Conservation (phyloP, 768 basidiomycete genomes). For the Leccinum incarnatum region DNA sequence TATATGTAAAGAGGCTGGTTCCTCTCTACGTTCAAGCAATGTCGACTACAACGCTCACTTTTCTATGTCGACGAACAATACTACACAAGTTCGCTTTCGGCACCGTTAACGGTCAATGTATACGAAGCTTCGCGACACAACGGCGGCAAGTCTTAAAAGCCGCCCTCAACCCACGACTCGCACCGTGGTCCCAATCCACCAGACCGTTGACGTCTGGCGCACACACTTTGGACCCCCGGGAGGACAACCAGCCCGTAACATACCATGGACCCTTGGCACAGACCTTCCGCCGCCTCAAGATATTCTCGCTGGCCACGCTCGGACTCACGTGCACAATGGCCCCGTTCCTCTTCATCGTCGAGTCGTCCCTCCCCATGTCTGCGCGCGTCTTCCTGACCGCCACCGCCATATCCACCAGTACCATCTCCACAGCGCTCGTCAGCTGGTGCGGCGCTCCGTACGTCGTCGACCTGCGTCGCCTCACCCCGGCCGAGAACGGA, state of each 20-base stretch:
- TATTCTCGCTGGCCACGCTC: slow-evolving; percentile 81
- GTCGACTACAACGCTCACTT: slow-evolving; percentile 5
- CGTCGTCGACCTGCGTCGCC: slow-evolving; percentile 58
- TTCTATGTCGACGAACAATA: slow-evolving; percentile 16
- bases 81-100: slow-evolving; percentile 4
- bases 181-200: slow-evolving; percentile 12
- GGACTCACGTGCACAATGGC: slow-evolving; percentile 63
- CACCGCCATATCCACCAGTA: slow-evolving; percentile 70
- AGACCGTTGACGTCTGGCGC: background rate
- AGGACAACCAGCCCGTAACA: slow-evolving; percentile 18
- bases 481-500: slow-evolving; percentile 42
- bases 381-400: slow-evolving; percentile 67
- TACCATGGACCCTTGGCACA: slow-evolving; percentile 67
- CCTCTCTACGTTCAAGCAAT: slow-evolving; percentile 3
- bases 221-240: slow-evolving; percentile 4
- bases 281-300: slow-evolving; percentile 75
- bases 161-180: background rate
- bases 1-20: background rate
- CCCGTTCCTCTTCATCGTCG: slow-evolving; percentile 80
- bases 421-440: slow-evolving; percentile 72
- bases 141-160: background rate
- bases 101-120: background rate
- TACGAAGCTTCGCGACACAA: background rate
- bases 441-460: slow-evolving; percentile 72
- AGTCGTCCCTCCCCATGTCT: slow-evolving; percentile 67